Base-by-base conservation (phyloP, 306 rosid genomes). In the Quercus robur region DNA sequence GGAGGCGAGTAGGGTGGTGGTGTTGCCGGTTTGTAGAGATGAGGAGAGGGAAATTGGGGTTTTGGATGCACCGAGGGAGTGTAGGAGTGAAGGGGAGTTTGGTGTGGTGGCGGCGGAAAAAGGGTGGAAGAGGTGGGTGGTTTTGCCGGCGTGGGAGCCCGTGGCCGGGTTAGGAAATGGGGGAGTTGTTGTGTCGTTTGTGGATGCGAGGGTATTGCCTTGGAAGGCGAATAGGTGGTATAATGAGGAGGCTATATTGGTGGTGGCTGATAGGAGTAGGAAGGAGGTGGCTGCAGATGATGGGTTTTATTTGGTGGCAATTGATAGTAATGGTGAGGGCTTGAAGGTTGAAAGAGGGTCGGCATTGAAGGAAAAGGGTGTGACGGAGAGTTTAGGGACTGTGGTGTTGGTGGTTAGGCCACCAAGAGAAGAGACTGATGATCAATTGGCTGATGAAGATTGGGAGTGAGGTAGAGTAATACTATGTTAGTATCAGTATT, bases 101-200 rank as follows among this genome's bases (percentile, higher is more conserved):
- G 94, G 97, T 2, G 90, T 93, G 55, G 94, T 93, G 81, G 87
- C 72, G 79, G 89, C 93, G 3, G 98, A 95, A 59, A 88, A 95
- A n/a, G 97, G 83, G 74, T 95, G 99, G 99, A 75, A 78, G 31
- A 84, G 91, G 76, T 93, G 99, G 99, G 94, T 91, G 68, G 98
- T 81, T 64, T 75, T 95, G 83, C 99, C 98, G 0, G 76, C 77
- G 35, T 95, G 99, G 98, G 91, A 83, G 35, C 88, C 98, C 0
- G 55, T 93, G 68, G 83, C 59, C 51, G 70, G 38, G 7, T n/a
- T 93, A 26, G 88, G 77, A 2, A 81, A 79, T 41, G 99, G 98
- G 0, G 94, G 89, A 14, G 90, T 87, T 1, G 98, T 80, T 14
- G 90, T 95, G n/a, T 85, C 93, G 3, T 95, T 95, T 77, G 8